Evolutionary conservation across 768 basidiomycete genomes (phyloP).

Genomic region (Tylopilus rubrobrunneus): DNA sequence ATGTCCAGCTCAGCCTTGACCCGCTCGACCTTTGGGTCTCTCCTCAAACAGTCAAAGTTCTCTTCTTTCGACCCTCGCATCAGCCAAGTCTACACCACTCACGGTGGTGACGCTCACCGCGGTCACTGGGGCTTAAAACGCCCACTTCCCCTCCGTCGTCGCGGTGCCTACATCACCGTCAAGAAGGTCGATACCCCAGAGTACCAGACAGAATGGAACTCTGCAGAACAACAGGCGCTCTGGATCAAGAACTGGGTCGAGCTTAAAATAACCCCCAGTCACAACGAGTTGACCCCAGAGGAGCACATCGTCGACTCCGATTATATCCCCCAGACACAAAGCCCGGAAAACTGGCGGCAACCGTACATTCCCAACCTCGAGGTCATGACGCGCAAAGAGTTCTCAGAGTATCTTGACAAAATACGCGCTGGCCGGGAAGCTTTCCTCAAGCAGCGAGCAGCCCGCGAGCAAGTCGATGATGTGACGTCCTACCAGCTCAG

Average conservation of each 20-base stretch:
- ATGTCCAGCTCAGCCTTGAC: slow-evolving; percentile 32
- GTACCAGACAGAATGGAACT: slow-evolving; percentile 75
- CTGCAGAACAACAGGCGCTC: slow-evolving; percentile 59
- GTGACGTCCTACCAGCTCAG: slow-evolving; percentile 28
- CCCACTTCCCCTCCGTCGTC: slow-evolving; percentile 63
- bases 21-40: slow-evolving; percentile 68
- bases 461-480: slow-evolving; percentile 15
- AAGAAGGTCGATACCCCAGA: slow-evolving; percentile 66
- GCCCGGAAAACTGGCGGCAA: slow-evolving; percentile 19
- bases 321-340: slow-evolving; percentile 15
- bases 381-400: slow-evolving; percentile 57
- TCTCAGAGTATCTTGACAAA: slow-evolving; percentile 55
- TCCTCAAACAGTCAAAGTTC: slow-evolving; percentile 80
- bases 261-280: slow-evolving; percentile 30
- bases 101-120: slow-evolving; percentile 64
- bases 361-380: slow-evolving; percentile 48
- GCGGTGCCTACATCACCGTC: slow-evolving; percentile 62
- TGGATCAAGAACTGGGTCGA: slow-evolving; percentile 69
- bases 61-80: slow-evolving; percentile 74
- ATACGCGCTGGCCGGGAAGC: slow-evolving; percentile 52
- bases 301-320: slow-evolving; percentile 27
- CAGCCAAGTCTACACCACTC: slow-evolving; percentile 72
- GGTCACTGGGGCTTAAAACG: slow-evolving; percentile 88
- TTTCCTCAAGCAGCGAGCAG: slow-evolving; percentile 45
- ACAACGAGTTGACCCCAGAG: slow-evolving; percentile 7